These are phyloP conservation scores for Quercus ilex DNA, from an alignment of 306 rosid species.

Conservation along the genomic window DNA sequence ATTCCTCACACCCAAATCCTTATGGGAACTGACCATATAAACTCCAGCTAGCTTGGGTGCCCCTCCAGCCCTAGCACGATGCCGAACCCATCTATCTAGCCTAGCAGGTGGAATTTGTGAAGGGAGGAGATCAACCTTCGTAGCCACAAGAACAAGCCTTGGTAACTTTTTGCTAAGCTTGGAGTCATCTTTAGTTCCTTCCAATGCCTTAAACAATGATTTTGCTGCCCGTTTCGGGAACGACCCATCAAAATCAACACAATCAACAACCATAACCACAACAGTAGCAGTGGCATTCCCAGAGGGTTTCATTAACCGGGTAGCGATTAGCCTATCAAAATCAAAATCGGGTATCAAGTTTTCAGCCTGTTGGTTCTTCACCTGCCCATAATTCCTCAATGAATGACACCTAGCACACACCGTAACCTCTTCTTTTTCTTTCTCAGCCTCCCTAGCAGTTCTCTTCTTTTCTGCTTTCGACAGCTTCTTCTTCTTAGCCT, in stretches of 20 bases:
- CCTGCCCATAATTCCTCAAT: constrained; percentile 83
- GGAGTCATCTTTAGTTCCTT: constrained; percentile 41
- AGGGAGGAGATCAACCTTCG: constrained; percentile 88
- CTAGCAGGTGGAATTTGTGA: constrained; percentile 86
- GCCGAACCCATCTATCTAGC: constrained; percentile 87
- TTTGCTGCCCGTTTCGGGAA: constrained; percentile 77
- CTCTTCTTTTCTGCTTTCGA: constrained; percentile 78
- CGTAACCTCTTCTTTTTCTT: constrained; percentile 81
- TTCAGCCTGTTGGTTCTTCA: constrained; percentile 77
- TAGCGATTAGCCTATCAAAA: constrained; percentile 75
- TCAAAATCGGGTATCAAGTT: constrained; percentile 94
- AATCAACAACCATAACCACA: constrained; percentile 92
- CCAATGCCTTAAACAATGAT: constrained; percentile 68
- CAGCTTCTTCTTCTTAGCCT: constrained; percentile 59
- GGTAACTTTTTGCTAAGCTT: constrained; percentile 62
- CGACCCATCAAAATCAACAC: constrained; percentile 93
- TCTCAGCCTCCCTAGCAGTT: constrained; percentile 65
- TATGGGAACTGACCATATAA: constrained; percentile 73
- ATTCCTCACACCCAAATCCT: constrained; percentile 79
- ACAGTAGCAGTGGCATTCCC: constrained; percentile 60
- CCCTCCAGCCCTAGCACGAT: constrained; percentile 70
- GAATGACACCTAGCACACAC: constrained; percentile 95
- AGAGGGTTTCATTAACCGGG: constrained; percentile 66
- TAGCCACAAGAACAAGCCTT: constrained; percentile 88
- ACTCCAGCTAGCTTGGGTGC: constrained; percentile 79